A percentile compares a stretch with the other conserved stretches of the same genome.
These are phyloP conservation scores for Cercospora zeina DNA, from an alignment of 2,329 filamentous ascomycete species.

Conservation along the genomic window DNA sequence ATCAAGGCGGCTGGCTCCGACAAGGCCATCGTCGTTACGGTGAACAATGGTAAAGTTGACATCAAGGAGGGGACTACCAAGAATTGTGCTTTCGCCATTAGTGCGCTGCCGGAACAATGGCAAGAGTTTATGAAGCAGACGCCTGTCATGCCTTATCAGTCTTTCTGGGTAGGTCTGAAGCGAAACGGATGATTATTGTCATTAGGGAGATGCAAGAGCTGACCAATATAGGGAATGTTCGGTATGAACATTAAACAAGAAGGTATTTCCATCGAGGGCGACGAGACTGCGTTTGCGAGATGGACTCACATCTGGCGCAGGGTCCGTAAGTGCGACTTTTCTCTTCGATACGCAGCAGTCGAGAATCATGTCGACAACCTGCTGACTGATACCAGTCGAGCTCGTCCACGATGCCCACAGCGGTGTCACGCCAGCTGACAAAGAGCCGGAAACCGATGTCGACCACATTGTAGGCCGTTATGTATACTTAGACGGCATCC, in stretches of 20 bases:
- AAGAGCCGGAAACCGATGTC: slow-evolving; percentile 42
- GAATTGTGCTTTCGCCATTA: slow-evolving; percentile 43
- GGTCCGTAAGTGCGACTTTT: slow-evolving; percentile 30
- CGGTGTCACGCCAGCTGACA: slow-evolving; percentile 47
- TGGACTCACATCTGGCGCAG: slow-evolving; percentile 53
- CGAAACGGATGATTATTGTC: slow-evolving; percentile 4
- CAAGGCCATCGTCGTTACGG: slow-evolving; percentile 36
- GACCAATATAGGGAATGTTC: slow-evolving; percentile 37
- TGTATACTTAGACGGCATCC: slow-evolving; percentile 47
- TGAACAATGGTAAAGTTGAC: slow-evolving; percentile 36
- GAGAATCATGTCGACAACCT: no score
- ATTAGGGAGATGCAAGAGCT: slow-evolving; percentile 8
- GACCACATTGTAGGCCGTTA: slow-evolving; percentile 53
- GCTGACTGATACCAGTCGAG: slow-evolving; percentile 40
- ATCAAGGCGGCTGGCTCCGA: slow-evolving; percentile 38
- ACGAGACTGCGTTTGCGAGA: slow-evolving; percentile 48
- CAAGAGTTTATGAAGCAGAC: slow-evolving; percentile 49
- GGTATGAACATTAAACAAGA: slow-evolving; percentile 53
- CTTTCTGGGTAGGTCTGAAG: slow-evolving; percentile 46
- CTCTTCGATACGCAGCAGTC: neutral
- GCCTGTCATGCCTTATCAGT: slow-evolving; percentile 48
- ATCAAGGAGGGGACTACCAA: slow-evolving; percentile 32
- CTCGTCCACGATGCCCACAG: slow-evolving; percentile 51
- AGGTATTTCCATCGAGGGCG: slow-evolving; percentile 51
- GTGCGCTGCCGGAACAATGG: slow-evolving; percentile 50